phyloP scores from a whole-genome alignment of 2,329 filamentous ascomycete genomes.

The Exophiala phaeomuriformis region DNA sequence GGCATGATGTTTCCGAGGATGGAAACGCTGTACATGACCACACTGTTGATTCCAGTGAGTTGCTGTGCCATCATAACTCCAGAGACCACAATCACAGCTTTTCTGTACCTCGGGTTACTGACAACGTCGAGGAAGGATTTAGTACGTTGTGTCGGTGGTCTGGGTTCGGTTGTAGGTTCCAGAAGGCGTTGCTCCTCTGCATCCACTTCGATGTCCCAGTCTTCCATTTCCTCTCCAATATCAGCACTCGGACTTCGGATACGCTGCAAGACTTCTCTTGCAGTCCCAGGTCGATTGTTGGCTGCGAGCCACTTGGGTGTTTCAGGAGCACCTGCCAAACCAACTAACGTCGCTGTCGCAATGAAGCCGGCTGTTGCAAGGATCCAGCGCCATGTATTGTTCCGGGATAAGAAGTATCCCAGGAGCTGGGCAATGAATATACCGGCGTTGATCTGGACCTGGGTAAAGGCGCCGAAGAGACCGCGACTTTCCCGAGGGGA shows the following conservation, averaged over 20 bases:
- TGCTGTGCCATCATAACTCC: slow-evolving; percentile 92
- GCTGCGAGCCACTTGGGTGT: slow-evolving; percentile 79
- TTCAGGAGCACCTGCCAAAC: slow-evolving; percentile 67
- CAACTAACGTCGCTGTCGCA: slow-evolving; percentile 58
- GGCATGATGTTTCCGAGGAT: slow-evolving; percentile 74
- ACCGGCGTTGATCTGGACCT: slow-evolving; percentile 87
- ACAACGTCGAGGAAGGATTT: slow-evolving; percentile 54
- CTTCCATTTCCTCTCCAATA: slow-evolving; percentile 64
- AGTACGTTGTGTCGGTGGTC: slow-evolving; percentile 55
- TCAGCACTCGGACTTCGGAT: slow-evolving; percentile 66
- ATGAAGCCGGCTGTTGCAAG: slow-evolving; percentile 65
- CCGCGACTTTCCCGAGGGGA: slow-evolving; percentile 67
- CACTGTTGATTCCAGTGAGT: slow-evolving; percentile 88
- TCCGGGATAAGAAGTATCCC: slow-evolving; percentile 79
- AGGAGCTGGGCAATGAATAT: slow-evolving; percentile 76
- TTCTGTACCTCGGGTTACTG: slow-evolving; percentile 61
- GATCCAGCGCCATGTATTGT: slow-evolving; percentile 73
- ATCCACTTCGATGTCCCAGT: slow-evolving; percentile 43
- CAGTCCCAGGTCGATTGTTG: slow-evolving; percentile 53
- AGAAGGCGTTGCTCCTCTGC: slow-evolving; percentile 32
- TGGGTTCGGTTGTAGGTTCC: slow-evolving; percentile 19
- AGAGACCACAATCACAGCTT: slow-evolving; percentile 68
- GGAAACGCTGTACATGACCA: slow-evolving; percentile 96
- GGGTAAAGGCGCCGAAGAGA: slow-evolving; percentile 77
- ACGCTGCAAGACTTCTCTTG: slow-evolving; percentile 61